Base-by-base conservation (phyloP, 768 basidiomycete genomes). In the Boletellus ananas region DNA sequence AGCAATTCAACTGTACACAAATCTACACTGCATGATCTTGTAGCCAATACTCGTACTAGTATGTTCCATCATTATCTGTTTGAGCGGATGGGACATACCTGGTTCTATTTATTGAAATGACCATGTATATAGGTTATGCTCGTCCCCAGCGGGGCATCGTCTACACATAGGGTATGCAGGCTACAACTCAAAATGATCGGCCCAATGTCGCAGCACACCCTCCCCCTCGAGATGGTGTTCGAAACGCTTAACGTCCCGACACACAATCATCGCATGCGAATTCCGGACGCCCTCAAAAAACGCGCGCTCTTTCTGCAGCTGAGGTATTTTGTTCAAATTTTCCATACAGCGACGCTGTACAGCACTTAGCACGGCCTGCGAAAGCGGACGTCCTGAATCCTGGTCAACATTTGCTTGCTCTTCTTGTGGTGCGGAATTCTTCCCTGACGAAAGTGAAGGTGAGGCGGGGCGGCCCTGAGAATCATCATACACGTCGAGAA, bases 201-300 rank as follows among this genome's bases (percentile, higher is more conserved):
- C 85, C 84, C 86, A 87, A 63, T 90, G 85, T 52, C 77, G 74
- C 31, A 92, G 43, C 3, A 90, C 76, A 33, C 80, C 79, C 61
- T 83, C 80, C 16, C 90, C 90, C 34, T 68, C 62, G 34, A 74
- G 67, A 57, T 90, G 85, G 12, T 66, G 54, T 55, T 77, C 70
- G 61, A 86, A 87, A 29, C 73, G 69, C 60, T 81, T 74, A 47
- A 81, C 64, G 54, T 90, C 87, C 38, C 90, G 73, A 63, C 78
- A 82, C 10, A 92, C 72, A 54, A 93, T 85, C 49, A 79, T 72
- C 5, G 77, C 87, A 67, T 93, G 90, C 23, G 87, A 70, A 58
- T 90, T 90, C 34, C 68, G 61, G 20, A 83, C 74, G 1, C 69
- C 68, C 17, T 73, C 68, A 56, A 91, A 83, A 61, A 80, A 89